Conservation (phyloP, 345 rosid genomes). For the Clausena lansium region DNA sequence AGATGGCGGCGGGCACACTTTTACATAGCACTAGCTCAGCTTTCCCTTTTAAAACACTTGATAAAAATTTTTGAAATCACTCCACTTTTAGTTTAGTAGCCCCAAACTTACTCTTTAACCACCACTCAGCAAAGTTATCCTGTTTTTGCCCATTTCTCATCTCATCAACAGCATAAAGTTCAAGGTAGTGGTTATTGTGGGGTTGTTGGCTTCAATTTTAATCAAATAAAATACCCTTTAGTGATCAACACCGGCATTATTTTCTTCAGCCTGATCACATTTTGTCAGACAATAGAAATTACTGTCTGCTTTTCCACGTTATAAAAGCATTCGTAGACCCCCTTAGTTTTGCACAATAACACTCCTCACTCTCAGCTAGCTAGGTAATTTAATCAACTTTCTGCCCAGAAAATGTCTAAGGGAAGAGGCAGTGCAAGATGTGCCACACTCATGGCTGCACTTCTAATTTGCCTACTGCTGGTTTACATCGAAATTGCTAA, state of each 20-base stretch:
- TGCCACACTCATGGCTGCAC: neutral
- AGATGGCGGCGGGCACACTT: neutral
- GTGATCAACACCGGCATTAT: neutral
- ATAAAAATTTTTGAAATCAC: no score
- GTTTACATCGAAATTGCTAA: constrained; percentile 13
- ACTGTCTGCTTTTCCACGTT: neutral
- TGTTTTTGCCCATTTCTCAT: neutral
- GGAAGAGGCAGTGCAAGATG: constrained; percentile 49
- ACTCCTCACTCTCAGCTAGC: neutral
- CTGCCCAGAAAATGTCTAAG: constrained; percentile 27
- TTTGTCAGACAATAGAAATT: no score
- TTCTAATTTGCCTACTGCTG: constrained; percentile 23
- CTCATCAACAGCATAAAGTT: neutral
- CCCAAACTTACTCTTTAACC: neutral
- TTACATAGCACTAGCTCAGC: neutral
- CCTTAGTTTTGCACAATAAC: neutral
- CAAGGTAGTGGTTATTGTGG: neutral
- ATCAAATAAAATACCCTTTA: neutral
- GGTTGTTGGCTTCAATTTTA: neutral
- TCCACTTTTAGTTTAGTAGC: neutral
- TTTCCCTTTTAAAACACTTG: neutral
- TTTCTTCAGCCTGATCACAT: neutral
- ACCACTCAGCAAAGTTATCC: neutral
- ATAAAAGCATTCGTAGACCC: neutral
- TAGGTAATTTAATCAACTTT: neutral